Evolutionary conservation across 192 early-diverging fungal genomes (phyloP), one percentile per base, ranked within the genome.

Genomic region (Coemansia sp.): DNA sequence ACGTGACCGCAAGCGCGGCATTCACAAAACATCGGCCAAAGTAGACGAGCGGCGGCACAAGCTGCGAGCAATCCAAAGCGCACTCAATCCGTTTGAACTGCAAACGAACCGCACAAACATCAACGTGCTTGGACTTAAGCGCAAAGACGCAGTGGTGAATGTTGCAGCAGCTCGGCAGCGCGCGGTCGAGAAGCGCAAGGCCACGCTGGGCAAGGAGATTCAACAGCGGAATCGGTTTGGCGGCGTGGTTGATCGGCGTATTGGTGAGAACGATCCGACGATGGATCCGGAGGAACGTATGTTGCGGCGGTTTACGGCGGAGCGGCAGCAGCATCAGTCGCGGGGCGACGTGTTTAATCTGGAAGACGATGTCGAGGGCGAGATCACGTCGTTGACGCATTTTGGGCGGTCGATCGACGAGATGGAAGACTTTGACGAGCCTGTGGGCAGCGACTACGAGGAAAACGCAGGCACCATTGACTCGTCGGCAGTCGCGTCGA

Each of bases 201-300:
- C 91, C 55, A 97, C 93, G 3, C 69, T 99, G 32, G 81, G 90
- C 3, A 79, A 87, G 19, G 94, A 96, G 78, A 72, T 93, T 60
- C 70, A 86, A 39, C 85, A 85, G 29, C 86, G 87, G 41, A 83
- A 86, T 61, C 89, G 87, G 50, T 77, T 83, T 19, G 87, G 90
- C 55, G 87, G 88, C 8, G 78, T 99, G 32, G 86, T 96, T 12
- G 97, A 99, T 83, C 83, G 89, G 50, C 91, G 97, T 57, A 94
- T 99, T 76, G 97, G 96, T 67, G 97, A 98, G 70, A 87, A 89
- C 62, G 85, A 97, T 68, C 85, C 90, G 12, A 86, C 73, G 29
- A 76, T 98, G 86, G 91, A 93, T 32, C 83, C 90, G 1, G 97
- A 99, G 81, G 97, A 99, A 57, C 95, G 92, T 64, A 96, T 97